These are phyloP conservation scores for Umbelopsis sp. DNA, from an alignment of 192 early-diverging fungal genomes.

Conservation along the genomic window DNA sequence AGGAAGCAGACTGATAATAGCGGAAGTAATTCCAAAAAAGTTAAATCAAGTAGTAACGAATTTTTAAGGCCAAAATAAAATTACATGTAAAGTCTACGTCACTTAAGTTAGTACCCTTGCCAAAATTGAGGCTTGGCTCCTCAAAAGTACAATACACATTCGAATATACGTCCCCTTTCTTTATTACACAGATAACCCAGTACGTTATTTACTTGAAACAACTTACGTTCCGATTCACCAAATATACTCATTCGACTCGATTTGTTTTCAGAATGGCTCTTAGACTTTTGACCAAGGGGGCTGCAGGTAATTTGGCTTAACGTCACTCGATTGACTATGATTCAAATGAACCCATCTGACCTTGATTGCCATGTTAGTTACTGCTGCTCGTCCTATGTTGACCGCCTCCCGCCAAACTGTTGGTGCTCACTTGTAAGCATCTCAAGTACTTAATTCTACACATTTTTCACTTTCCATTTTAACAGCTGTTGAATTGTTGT, in stretches of 20 bases:
- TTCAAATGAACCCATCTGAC: background rate
- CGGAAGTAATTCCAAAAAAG: background rate
- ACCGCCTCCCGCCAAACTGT: constrained; percentile 35
- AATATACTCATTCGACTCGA: background rate
- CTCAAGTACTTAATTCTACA: background rate
- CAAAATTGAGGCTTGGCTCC: constrained; percentile 13
- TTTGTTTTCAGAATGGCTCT: constrained; percentile 36
- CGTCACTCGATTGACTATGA: background rate
- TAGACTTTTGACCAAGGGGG: constrained; percentile 41
- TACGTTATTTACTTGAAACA: background rate
- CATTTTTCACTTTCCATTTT: background rate
- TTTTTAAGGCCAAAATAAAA: constrained; percentile 11
- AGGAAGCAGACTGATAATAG: background rate
- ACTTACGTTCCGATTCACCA: background rate
- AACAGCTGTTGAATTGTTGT: background rate
- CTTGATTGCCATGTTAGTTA: constrained; percentile 7
- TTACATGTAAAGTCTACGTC: background rate
- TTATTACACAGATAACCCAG: constrained; percentile 19
- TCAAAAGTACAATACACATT: constrained; percentile 21
- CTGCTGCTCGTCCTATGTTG: constrained; percentile 36
- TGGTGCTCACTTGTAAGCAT: constrained; percentile 36
- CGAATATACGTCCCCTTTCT: constrained; percentile 14
- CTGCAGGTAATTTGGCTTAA: constrained; percentile 30
- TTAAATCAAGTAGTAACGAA: background rate
- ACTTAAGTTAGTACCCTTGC: background rate